Evolutionary conservation across 2,329 filamentous ascomycete genomes (phyloP).

Genomic region (Metarhizium sp.): DNA sequence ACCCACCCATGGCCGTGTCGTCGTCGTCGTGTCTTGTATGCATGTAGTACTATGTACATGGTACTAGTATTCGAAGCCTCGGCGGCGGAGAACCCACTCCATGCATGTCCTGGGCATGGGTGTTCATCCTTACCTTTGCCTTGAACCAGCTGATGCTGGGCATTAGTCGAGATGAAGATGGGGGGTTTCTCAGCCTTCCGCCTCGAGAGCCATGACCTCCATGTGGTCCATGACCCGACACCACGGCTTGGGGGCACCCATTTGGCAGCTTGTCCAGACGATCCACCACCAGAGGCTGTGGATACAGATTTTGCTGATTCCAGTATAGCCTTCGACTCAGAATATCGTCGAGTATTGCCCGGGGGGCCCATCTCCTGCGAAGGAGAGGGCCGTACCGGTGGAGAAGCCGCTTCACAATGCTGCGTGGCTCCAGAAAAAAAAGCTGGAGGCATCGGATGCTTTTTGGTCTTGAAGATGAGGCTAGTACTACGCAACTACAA

Average conservation of each 20-base stretch:
- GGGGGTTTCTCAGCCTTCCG: background rate
- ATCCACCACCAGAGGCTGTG: background rate
- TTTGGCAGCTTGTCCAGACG: background rate
- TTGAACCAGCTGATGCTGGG: no score
- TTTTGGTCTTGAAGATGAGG: no score
- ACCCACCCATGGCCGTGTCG: background rate
- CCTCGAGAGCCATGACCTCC: background rate
- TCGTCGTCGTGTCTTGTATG: no score
- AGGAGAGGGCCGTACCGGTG: constrained; percentile 9
- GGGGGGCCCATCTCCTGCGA: background rate
- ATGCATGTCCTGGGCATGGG: background rate
- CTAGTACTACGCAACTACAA: no score
- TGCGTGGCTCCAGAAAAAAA: no score
- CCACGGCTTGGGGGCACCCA: background rate
- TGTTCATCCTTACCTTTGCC: no score
- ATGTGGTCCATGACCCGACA: background rate
- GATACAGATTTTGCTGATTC: background rate
- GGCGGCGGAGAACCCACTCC: no score
- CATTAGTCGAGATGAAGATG: background rate
- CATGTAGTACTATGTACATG: no score
- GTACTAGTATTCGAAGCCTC: no score
- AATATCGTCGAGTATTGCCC: background rate
- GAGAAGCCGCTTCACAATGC: background rate
- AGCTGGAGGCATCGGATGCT: no score
- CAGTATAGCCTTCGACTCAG: background rate